Evolutionary conservation across 2,329 filamentous ascomycete species (phyloP), one percentile per base, ranked within the genome.

Genomic region (Talaromyces sp.): DNA sequence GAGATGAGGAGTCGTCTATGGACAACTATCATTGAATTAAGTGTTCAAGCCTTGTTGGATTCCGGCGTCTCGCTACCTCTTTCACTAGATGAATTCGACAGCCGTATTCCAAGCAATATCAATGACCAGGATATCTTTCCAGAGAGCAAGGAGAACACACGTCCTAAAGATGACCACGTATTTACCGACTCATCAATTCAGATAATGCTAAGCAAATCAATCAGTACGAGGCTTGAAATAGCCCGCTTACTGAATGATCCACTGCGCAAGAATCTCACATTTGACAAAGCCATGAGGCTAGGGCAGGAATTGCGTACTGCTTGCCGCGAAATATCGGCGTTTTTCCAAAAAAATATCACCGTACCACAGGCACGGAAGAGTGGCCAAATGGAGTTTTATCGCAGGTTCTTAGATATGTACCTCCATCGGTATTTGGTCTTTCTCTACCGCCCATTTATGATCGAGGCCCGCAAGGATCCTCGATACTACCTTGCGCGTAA

Each of bases 1-100:
- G 79, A 81, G 67, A 80, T 80, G 81, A 80, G 85, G 62, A 79
- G 83, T 62, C 79, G 86, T 45, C 74, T 88, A 2, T 88, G 86
- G 86, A 78, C 78, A 1, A 86, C 85, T 1, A 83, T 86, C 11
- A 73, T 84, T 10, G 86, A 87, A 69, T 71, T 87, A n/a, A 85
- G 87, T 61, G 71, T 86, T 2, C 85, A 87, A 68, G 79, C 83
- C 0, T 83, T 84, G 1, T 73, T 87, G 13, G 85, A 87, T 67
- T 78, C 79, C 11, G 86, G 85, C 0, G 82, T 87, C 75, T 80
- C 83, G 2, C 81, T 84, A 45, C 77, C 75, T 2, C 64, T 81
- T 11, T 78, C 79, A 52, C 71, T 73, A 17, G 73, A 73, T 1
- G 78, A 81, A 58, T 85, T 82, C 65, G 85, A 87, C 66, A 79